A percentile compares a stretch with the other conserved stretches of the same genome.
These are phyloP conservation scores for Rubroshorea leprosula DNA, from an alignment of 345 rosid genomes.

Conservation along the genomic window DNA sequence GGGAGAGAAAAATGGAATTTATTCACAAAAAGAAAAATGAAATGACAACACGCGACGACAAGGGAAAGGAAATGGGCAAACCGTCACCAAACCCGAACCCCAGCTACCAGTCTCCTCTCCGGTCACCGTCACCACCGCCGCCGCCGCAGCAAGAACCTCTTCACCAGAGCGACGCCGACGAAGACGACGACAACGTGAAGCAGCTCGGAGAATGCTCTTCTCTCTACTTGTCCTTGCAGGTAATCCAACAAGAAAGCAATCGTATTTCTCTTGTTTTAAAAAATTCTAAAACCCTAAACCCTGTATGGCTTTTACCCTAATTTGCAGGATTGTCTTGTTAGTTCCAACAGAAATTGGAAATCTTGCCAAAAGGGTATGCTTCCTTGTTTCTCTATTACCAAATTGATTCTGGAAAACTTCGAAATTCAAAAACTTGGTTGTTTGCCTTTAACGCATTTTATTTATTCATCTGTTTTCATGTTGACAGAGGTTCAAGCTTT, in stretches of 20 bases:
- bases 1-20: too few relatives aligned
- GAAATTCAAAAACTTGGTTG: not conserved
- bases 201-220: slow-evolving; percentile 80
- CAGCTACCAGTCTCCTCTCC: not conserved
- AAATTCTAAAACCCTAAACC: slow-evolving; percentile 21
- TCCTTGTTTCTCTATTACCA: not conserved
- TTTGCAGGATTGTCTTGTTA: slow-evolving; percentile 71
- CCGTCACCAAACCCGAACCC: slow-evolving; percentile 6
- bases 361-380: slow-evolving; percentile 70
- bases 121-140: slow-evolving; percentile 5
- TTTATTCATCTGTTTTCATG: not conserved
- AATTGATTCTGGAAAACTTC: not conserved
- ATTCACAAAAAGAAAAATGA: too few relatives aligned
- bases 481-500: slow-evolving; percentile 53
- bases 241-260: not conserved
- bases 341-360: slow-evolving; percentile 74
- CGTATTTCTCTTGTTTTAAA: not conserved
- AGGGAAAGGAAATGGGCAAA: slow-evolving; percentile 16
- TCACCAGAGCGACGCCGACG: slow-evolving; percentile 69
- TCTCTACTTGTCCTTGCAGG: slow-evolving; percentile 72
- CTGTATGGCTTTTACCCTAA: not conserved
- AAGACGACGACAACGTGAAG: slow-evolving; percentile 82
- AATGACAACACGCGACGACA: too few relatives aligned
- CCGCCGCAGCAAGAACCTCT: slow-evolving; percentile 17
- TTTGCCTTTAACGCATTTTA: not conserved